Evolutionary conservation across 306 rosid species (phyloP), one percentile per base, ranked within the genome.

Genomic region (Crataegus laevigata): DNA sequence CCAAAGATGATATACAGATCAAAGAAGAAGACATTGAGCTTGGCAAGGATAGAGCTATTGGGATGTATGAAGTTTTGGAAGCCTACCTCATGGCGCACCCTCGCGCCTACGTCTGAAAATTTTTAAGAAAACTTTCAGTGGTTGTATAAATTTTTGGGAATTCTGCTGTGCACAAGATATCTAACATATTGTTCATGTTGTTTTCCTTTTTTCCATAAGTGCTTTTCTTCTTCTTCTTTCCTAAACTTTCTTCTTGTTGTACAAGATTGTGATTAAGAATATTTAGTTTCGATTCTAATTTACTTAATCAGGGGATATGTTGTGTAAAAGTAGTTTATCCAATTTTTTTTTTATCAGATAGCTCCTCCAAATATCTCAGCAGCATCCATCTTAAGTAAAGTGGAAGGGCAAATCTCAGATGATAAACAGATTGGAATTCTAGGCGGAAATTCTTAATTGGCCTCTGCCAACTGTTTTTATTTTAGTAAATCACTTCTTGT

Each of bases 81-180:
- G 84, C 86, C 69, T 79, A 83, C 74, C 86, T 83, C 13, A 72
- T 83, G 81, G 84, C 86, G 6, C 86, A 83, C 45, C 86, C 86
- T 50, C 75, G 45, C 42, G 81, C 83, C 57, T 83, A 83, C 66
- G 67, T 83, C 68, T 83, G 28, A 70, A 59, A 68, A 10, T 3
- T 22, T 63, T 25, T 12, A 26, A 25, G 26, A 18, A 11, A 28
- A 14, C 1, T 55, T 17, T 29, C n/a, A 59, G 36, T 26, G 10
- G 24, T 18, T 17, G 26, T 60, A 42, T 9, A 42, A 11, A 17
- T 25, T 40, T 73, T 43, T 12, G 15, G 47, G 32, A 61, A 43
- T 43, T 74, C 12, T 58, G 67, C 66, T 72, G 17, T 57, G 66
- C 12, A 58, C 68, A 38, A 25, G 9, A 59, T 43, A 59, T 38